Evolutionary conservation across 176 grass and related monocot genomes (phyloP).

Genomic region (Oryza glaberrima): DNA sequence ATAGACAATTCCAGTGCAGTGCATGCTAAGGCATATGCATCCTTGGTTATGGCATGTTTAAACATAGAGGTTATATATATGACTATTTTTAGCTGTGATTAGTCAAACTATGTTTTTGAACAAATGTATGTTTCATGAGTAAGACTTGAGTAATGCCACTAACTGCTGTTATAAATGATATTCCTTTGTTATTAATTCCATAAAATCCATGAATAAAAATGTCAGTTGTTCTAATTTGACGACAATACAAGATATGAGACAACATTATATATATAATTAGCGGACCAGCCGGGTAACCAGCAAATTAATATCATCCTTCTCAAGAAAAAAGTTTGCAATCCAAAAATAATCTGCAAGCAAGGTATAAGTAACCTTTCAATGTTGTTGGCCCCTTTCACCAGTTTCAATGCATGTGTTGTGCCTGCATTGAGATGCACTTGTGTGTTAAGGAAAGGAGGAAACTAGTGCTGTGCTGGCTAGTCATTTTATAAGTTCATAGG

Average conservation of each 20-base stretch:
- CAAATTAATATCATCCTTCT: too few relatives aligned
- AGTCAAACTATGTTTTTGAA: neutral
- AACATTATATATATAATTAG: neutral
- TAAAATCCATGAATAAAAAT: neutral
- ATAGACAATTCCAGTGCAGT: neutral
- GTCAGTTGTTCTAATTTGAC: neutral
- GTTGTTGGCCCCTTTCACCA: neutral
- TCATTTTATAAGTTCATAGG: neutral
- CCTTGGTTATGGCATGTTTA: neutral
- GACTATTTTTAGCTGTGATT: neutral
- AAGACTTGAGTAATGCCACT: too few relatives aligned
- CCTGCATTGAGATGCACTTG: slow-evolving; percentile 14
- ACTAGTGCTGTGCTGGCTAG: neutral
- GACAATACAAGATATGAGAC: neutral
- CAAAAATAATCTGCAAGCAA: slow-evolving; percentile 4
- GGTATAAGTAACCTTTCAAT: neutral
- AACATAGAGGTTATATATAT: neutral
- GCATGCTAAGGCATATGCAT: neutral
- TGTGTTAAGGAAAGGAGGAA: neutral
- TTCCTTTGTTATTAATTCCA: too few relatives aligned
- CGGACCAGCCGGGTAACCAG: too few relatives aligned
- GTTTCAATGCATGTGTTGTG: neutral
- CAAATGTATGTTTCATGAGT: too few relatives aligned
- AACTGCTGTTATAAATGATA: too few relatives aligned
- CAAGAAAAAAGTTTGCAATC: neutral